Evolutionary conservation across 2,329 filamentous ascomycete genomes (phyloP).

Genomic region (Fragosphaeria purpurea): DNA sequence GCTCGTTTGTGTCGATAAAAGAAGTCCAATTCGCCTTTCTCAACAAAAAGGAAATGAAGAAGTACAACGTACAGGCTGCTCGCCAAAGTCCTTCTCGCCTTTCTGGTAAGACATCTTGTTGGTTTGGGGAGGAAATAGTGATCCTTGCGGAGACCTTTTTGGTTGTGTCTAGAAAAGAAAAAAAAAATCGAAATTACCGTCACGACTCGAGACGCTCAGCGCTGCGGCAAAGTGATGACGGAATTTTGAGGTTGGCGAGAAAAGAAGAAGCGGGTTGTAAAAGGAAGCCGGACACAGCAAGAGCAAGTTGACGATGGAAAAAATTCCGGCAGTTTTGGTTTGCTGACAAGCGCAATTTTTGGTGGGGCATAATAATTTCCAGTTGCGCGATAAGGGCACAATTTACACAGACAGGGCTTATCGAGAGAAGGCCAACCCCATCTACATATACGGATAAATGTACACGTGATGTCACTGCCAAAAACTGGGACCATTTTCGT

Average conservation of each 20-base stretch:
- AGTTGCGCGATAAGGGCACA: not conserved
- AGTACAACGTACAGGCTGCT: slow-evolving; percentile 47
- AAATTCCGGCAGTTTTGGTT: not conserved
- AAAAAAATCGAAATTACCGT: slow-evolving; percentile 6
- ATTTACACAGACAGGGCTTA: too few species aligned
- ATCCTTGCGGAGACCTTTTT: not conserved
- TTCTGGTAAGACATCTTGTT: slow-evolving; percentile 87
- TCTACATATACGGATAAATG: not conserved
- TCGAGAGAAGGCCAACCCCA: too few species aligned
- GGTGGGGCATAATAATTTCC: slow-evolving; percentile 2
- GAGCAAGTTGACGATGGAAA: too few species aligned
- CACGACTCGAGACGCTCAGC: slow-evolving; percentile 15
- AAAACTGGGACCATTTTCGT: not conserved
- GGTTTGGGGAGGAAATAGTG: not conserved
- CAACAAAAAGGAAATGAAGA: too few species aligned
- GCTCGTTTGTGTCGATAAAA: too few species aligned
- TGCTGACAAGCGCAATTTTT: not conserved
- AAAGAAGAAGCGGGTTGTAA: not conserved
- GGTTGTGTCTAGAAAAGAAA: slow-evolving; percentile 5
- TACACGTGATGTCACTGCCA: not conserved
- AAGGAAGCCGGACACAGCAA: not conserved
- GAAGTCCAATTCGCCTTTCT: too few species aligned
- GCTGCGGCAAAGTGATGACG: slow-evolving; percentile 18
- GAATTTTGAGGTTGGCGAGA: not conserved
- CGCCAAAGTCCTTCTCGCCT: slow-evolving; percentile 86